Base-by-base conservation (phyloP, 1,284 basidiomycete species). In the Ustilago cynodontis region DNA sequence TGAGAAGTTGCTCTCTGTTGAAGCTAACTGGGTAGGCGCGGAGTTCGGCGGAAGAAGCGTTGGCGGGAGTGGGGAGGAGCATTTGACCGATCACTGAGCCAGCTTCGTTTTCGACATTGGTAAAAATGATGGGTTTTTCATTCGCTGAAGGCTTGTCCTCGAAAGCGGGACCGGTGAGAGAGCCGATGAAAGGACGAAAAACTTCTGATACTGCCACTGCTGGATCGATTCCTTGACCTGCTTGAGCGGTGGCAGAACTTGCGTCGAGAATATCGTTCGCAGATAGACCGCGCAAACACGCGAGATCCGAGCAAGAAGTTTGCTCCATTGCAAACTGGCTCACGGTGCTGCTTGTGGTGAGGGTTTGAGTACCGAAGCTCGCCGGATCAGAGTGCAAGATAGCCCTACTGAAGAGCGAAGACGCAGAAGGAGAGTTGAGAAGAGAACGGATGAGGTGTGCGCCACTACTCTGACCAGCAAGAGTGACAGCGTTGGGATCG, bases 401-500 rank as follows among this genome's bases (percentile, higher is more conserved):
- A 0, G 80, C 81, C 7, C 61, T 55, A 0, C 53, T 37, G 68
- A 87, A 87, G 20, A 86, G 81, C 0, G 70, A 56, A 3, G 65
- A 35, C 3, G 83, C 84, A 2, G 72, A 58, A 9, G 84, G 80
- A 3, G 77, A 69, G 9, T 80, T 71, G 24, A 86, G 86, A 65
- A 86, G 80, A 63, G 88, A 86, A 65, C 94, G 89, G 77, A 96
- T 90, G 88, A 95, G 89, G 65, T 89, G 90, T 0, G 92, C 94
- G 43, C 95, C 95, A 33, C 91, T 90, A 81, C 93, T 94, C 86
- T 97, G 94, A 6, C 95, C 95, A 24, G 93, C 93, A 22, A 97
- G 78, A 0, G 93, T 94, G 77, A 97, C 89, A 75, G 89, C 90
- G 4, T 88, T 52, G 1, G 76, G 56, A 66, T 88, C 86, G 9